Base-by-base conservation (phyloP, 2,329 filamentous ascomycete species). In the Lachnellula hyalina region DNA sequence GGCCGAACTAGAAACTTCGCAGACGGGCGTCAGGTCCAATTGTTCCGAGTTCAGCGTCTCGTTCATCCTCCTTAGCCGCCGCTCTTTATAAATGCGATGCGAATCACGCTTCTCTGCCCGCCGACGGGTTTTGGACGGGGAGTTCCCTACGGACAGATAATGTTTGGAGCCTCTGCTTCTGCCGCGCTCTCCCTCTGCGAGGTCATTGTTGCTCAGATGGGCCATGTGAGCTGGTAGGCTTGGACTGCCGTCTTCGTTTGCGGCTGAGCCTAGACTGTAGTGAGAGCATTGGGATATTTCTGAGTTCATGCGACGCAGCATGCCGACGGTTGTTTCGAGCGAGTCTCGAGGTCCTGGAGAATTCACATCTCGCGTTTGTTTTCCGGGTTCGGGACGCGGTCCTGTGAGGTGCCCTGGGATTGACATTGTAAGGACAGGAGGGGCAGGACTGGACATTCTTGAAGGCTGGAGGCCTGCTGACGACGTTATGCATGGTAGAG, bases 271-370 rank as follows among this genome's bases (percentile, higher is more conserved):
- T 12, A 34, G 52, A 48, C 52, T 56, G 45, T 42, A 54, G 36
- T 41, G 17, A 7, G 54, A 49, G 36, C 1, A 7, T 23, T 51
- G 52, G 17, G 51, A 55, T 12, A 64, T 21, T n/a, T 61, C 57
- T 25, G 52, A 57, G 44, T 64, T 65, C 62, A 63, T 63, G 12
- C 62, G 53, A 0, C 62, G 51, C 0, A 65, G 49, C 47, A 61
- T 51, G 7, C 41, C 28, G 21, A 65, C 58, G 2, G 53, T 52
- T 1, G 38, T 46, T 9, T 53, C 34, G 2, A 65, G 45, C 2
- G 55, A 56, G 7, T 58, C 54, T 7, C 53, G 48, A 6, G 56
- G 53, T 21, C 21, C 21, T 12, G 56, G 52, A 17, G 52, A 45
- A 2, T 55, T n/a, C 9, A 40, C 44, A 3, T 41, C 38, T 2